Conservation (phyloP, 768 basidiomycete genomes). For the Tremella mesenterica region DNA sequence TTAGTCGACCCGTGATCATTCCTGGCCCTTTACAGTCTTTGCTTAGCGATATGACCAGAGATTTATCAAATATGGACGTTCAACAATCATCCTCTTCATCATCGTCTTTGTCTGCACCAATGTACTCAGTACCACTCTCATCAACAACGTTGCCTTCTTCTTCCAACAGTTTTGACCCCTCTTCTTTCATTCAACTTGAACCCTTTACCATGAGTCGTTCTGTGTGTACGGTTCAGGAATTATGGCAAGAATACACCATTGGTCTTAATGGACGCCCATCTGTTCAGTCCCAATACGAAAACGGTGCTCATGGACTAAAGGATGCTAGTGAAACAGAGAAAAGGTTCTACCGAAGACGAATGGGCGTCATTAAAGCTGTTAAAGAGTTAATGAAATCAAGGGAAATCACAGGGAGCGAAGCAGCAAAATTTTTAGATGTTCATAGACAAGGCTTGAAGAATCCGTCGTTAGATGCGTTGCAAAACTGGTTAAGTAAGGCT, state of each 20-base stretch:
- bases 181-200: background rate
- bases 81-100: too few species aligned
- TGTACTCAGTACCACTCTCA: too few species aligned
- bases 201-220: background rate
- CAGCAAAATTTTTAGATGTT: background rate
- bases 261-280: background rate
- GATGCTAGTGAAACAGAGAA: background rate
- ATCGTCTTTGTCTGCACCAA: too few species aligned
- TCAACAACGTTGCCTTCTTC: too few species aligned
- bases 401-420: background rate
- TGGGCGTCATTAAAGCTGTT: background rate
- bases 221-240: background rate
- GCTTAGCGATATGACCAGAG: too few species aligned
- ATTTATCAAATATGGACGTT: too few species aligned
- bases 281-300: background rate
- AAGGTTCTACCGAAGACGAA: background rate
- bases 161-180: background rate
- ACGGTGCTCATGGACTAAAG: background rate
- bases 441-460: background rate
- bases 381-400: background rate
- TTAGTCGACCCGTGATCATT: background rate
- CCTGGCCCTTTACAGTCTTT: background rate
- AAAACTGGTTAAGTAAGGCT: background rate
- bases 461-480: background rate
- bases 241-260: background rate